Conservation (phyloP, 176 grass and related monocot species). For the Areca catechu region DNA sequence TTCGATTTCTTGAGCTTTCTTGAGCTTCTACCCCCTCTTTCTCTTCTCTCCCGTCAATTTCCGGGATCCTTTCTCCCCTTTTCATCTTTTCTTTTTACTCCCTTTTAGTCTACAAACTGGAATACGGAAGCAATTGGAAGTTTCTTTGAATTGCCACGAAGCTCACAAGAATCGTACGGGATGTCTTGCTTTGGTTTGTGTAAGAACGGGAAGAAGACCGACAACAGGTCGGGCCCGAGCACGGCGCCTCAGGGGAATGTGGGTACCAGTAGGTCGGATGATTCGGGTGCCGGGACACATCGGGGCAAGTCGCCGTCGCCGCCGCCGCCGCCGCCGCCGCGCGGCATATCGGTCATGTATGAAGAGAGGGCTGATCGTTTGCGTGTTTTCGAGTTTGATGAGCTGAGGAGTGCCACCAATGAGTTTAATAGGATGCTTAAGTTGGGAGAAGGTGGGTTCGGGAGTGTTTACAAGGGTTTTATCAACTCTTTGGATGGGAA, state of each 20-base stretch:
- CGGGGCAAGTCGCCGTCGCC: constrained; percentile 42
- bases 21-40: too few species aligned
- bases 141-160: too few species aligned
- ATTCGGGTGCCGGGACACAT: constrained; percentile 40
- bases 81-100: not conserved
- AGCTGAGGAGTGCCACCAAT: constrained; percentile 2
- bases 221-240: not conserved
- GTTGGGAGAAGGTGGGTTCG: constrained; percentile 10
- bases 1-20: too few species aligned
- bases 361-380: constrained; percentile 8
- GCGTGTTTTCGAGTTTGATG: constrained; percentile 3
- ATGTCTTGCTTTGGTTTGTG: constrained; percentile 63
- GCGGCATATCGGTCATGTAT: constrained; percentile 4
- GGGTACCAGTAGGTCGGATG: constrained; percentile 68
- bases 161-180: too few species aligned
- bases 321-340: not conserved
- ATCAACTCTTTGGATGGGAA: constrained; percentile 1
- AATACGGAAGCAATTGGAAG: not conserved
- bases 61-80: not conserved
- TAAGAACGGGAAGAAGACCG: constrained; percentile 14
- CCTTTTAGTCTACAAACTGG: not conserved
- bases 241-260: constrained; percentile 13
- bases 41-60: too few species aligned
- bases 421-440: constrained; percentile 12
- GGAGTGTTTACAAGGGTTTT: constrained; percentile 13